Base-by-base conservation (phyloP, 257 asterid genomes). In the Solanum medicagineum region DNA sequence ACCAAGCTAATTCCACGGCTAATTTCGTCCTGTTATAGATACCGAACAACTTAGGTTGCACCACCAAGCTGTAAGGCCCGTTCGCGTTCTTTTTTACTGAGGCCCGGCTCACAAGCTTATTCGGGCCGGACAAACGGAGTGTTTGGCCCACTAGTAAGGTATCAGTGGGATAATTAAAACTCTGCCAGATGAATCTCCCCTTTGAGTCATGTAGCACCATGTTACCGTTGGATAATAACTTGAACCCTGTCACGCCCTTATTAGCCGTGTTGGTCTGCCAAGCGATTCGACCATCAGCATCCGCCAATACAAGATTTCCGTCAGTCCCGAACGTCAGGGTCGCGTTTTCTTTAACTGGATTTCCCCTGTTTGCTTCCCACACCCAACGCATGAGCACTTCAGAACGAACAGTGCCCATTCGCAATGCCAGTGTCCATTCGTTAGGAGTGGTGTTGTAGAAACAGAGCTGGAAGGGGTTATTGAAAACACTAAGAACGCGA, bases 391-490 rank as follows among this genome's bases (percentile, higher is more conserved):
- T 80, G 45, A 70, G 65, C 0, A 63, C 54, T 47, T 66, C 75
- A 0, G 89, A 65, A 5, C 85, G 81, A 2, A 54, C 66, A 0
- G 87, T 84, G 65, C 87, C 89, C 81, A 87, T 81, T 24, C 85
- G 40, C 6, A 87, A 22, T 3, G 87, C 89, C 1, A 87, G 47
- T 81, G 85, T 80, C 82, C 32, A 87, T 7, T 85, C 87, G 14
- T 59, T 57, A 2, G 87, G 89, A 1, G 87, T 85, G 12, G 89
- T 87, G 84, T 85, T 87, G 55, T 87, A 87, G 29, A 83, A 84
- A 47, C 82, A 83, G 6, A 87, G 66, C 36, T 59, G 84, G 19
- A 73, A 87, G 0, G 89, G 89, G 53, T 24, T 17, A 2, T 10
- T 16, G n/a, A 22, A 81, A 6, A 60, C 0, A 9, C 13, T 15